Evolutionary conservation across 371 early-diverging fungal genomes (phyloP), one percentile per base, ranked within the genome.

Genomic region (Blastocladiella emersonii): DNA sequence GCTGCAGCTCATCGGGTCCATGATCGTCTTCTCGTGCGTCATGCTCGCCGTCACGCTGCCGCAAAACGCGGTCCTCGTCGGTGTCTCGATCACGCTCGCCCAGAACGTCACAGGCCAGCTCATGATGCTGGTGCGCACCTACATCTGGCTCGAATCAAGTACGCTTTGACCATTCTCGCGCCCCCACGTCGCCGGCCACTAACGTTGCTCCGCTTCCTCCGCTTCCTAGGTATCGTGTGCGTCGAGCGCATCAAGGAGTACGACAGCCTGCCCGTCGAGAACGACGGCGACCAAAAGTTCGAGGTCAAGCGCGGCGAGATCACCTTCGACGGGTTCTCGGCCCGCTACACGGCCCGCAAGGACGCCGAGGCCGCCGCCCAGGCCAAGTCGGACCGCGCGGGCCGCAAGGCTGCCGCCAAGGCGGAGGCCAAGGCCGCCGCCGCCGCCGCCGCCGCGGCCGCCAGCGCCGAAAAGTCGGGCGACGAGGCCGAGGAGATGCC

Each of bases 21-120:
- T 67, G 8, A 48, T 51, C 17, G 19, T 30, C 53, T 27, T 27
- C 23, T 27, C 53, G 34, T 30, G 27, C 19, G 10, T 30, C 4
- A 3, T 51, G 2, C 53, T 51, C 6, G 34, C 41, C 12, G 59
- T 59, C 12, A 7, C 36, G 15, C n/a, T 39, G 21, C 37, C 41
- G 21, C 19, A 17, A 3, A 17, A 8, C 23, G 12, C 8, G 19
- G 45, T 44, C 19, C 45, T 44, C 45, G 21, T 17, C 19, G 98
- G 93, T 39, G 74, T 97, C 57, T 78, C 89, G 1, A 72, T 97
- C 25, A 81, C 89, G 3, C 93, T 92, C 70, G 89, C 96, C 2
- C 69, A 93, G 56, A 80, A 76, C n/a, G 79, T 92, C n/a, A 92
- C 92, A 1, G 85, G 87, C 66, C 80, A 85, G n/a, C 72, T 97